Conservation (phyloP, 1,284 basidiomycete genomes). For the Tilletia caries region DNA sequence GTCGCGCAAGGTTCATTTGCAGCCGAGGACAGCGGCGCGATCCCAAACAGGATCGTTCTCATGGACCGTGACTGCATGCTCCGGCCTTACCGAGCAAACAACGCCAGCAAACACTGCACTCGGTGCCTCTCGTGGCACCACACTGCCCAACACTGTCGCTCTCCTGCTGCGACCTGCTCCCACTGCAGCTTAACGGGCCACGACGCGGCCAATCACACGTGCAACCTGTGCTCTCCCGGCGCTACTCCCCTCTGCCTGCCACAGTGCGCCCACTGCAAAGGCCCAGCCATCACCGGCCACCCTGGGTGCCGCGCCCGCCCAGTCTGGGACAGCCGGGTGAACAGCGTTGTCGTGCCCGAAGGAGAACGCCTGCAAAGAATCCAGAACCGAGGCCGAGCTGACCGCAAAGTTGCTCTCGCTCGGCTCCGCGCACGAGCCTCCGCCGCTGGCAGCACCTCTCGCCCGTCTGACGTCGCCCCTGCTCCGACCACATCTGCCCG, state of each 20-base stretch:
- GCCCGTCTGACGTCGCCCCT: too few relatives aligned
- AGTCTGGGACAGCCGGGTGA: not conserved
- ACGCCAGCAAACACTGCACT: slow-evolving; percentile 4
- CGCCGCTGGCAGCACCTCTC: too few relatives aligned
- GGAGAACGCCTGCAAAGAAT: not conserved
- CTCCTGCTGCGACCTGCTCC: not conserved
- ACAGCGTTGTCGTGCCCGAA: not conserved
- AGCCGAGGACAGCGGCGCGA: too few relatives aligned
- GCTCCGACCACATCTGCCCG: too few relatives aligned
- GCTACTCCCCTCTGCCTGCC: too few relatives aligned
- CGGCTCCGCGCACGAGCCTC: not conserved
- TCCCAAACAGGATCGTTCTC: not conserved
- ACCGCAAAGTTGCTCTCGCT: not conserved
- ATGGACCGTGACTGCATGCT: slow-evolving; percentile 5
- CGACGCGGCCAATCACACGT: not conserved
- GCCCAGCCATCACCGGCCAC: not conserved
- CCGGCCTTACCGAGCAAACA: not conserved
- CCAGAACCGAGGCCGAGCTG: not conserved
- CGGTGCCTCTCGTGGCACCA: slow-evolving; percentile 10
- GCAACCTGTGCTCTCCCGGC: not conserved
- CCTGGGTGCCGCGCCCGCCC: not conserved
- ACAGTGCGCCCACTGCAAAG: slow-evolving; percentile 2
- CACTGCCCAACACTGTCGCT: not conserved
- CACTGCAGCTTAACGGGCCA: not conserved
- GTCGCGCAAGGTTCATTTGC: not conserved